Percentiles rank a stretch among this genome's conserved stretches.
phyloP scores from a whole-genome alignment of 208 protist species.

The Entamoeba histolytica region DNA sequence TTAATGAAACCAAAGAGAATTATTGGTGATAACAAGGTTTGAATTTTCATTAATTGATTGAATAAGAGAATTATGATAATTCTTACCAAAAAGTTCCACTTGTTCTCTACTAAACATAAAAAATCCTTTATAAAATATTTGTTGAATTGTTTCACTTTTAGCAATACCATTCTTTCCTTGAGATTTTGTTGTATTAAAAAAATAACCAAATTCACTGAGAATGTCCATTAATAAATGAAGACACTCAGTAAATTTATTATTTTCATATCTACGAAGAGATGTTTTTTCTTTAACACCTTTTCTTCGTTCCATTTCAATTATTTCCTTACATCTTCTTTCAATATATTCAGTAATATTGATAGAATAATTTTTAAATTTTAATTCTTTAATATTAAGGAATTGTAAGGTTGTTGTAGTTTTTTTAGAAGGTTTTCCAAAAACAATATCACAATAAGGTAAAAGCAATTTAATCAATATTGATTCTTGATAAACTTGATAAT shows the following conservation, averaged over 20 bases:
- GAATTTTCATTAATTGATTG: background rate
- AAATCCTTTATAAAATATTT: background rate
- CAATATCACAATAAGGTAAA: background rate
- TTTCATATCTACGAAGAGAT: background rate
- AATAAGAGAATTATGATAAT: background rate
- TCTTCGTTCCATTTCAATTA: background rate
- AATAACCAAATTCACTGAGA: background rate
- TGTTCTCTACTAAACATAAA: background rate
- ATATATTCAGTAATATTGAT: background rate
- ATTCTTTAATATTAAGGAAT: background rate
- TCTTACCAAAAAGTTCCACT: background rate
- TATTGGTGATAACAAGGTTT: background rate
- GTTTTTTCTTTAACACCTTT: background rate
- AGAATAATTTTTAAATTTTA: background rate
- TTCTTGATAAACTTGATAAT: background rate
- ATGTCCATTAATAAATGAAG: background rate
- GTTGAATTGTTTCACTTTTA: background rate
- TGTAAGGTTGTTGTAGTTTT: background rate
- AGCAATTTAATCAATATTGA: background rate
- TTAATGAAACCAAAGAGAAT: too few species aligned
- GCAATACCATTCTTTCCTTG: background rate
- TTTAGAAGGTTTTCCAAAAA: background rate
- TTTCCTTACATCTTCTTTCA: background rate
- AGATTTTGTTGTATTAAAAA: background rate
- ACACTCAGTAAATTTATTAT: background rate